Conservation (phyloP, 108 stramenopile species). For the Skeletonema grethae region DNA sequence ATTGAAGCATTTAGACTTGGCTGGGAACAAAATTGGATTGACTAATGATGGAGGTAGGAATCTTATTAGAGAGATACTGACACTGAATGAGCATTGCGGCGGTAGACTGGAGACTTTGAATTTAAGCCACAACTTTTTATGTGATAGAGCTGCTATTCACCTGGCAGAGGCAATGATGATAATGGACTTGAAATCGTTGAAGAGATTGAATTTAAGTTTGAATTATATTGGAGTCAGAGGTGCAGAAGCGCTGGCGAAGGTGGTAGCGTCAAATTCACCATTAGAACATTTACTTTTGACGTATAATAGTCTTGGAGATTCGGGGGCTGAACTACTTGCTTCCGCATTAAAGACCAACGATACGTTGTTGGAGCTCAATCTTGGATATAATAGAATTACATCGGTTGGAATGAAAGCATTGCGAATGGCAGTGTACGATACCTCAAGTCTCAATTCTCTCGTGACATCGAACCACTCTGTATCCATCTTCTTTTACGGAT, state of each 20-base stretch:
- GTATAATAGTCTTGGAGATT: slow-evolving; percentile 2
- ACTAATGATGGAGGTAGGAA: neutral
- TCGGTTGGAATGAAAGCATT: neutral
- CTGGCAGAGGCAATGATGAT: neutral
- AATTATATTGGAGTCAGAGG: slow-evolving; percentile 9
- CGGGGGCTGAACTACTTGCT: neutral
- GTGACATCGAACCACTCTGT: slow-evolving; percentile 6
- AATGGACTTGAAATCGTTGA: neutral
- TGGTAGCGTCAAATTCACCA: neutral
- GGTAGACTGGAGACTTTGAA: slow-evolving; percentile 5
- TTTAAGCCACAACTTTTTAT: neutral
- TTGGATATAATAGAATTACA: slow-evolving; percentile 5
- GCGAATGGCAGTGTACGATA: neutral
- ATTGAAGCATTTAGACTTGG: slow-evolving; percentile 3
- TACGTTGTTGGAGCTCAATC: slow-evolving; percentile 1
- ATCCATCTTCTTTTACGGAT: neutral
- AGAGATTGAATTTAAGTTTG: neutral
- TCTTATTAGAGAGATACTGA: neutral
- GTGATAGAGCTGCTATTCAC: neutral
- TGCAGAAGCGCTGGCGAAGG: slow-evolving; percentile 1
- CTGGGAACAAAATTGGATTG: neutral
- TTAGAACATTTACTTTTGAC: slow-evolving; percentile 1
- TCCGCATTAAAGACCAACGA: neutral
- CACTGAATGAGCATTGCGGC: neutral
- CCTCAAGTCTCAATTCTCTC: neutral